Base-by-base conservation (phyloP, 176 grass and related monocot species). In the Ampelocalamus luodianensis region DNA sequence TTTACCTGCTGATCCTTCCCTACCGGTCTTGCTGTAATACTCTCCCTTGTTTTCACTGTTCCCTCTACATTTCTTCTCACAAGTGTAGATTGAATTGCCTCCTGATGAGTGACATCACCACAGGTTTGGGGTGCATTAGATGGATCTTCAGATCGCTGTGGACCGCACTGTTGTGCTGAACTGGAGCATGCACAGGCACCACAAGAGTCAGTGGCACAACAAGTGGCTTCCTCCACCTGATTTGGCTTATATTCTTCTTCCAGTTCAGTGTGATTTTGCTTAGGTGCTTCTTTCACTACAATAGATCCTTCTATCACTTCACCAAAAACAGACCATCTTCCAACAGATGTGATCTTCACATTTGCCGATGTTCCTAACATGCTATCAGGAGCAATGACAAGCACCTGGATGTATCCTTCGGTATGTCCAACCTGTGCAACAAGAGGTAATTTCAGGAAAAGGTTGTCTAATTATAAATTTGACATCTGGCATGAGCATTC, bases 261-360 rank as follows among this genome's bases (percentile, higher is more conserved):
- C 22, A 18, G 68, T 76, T 90, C 72, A 83, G 40, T 37, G 34
- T 22, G 44, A 3, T 70, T 67, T 66, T 63, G 50, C 50, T 69
- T 48, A 6, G 36, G 71, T 45, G 42, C 42, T 82, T 93, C 70
- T 38, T 87, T 83, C 18, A 81, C 82, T 40, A 24, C 16, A 68
- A 72, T 24, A 59, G 77, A 81, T 65, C 90, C 88, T 77, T 91
- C 86, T 48, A 91, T 73, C 63, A 92, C 40, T 86, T 95, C 91
- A 32, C 93, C 93, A 85, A 98, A 94, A 40, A 94, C 93, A 43
- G 96, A 95, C 96, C 96, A 96, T 72, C 96, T 92, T 73, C 91
- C 91, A 4, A 94, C 78, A 63, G 96, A 95, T 50, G 90, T 92
- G 29, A 99, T 94, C 83, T 94, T 96, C 27, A 81, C 93, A 82